Evolutionary conservation across 176 grass and related monocot species (phyloP).

Genomic region (Eleusine indica): DNA sequence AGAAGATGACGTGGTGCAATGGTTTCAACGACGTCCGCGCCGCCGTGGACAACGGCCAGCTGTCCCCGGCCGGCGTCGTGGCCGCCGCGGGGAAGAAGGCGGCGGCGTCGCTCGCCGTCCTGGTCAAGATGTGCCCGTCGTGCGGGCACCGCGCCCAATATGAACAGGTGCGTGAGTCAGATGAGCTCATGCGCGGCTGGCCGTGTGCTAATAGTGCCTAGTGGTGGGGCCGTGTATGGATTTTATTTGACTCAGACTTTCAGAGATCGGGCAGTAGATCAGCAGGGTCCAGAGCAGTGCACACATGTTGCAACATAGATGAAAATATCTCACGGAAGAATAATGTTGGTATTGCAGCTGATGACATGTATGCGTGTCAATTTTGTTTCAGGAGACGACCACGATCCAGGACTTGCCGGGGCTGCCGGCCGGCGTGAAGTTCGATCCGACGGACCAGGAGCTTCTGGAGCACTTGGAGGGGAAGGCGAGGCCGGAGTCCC

Average conservation of each 20-base stretch:
- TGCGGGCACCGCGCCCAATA: constrained; percentile 69
- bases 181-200: too few species aligned
- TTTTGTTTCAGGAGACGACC: constrained; percentile 44
- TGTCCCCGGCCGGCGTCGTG: constrained; percentile 35
- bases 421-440: constrained; percentile 75
- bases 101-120: constrained; percentile 48
- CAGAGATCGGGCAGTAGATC: too few species aligned
- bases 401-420: constrained; percentile 60
- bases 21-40: constrained; percentile 54
- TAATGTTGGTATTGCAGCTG: too few species aligned
- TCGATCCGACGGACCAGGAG: constrained; percentile 83
- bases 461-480: constrained; percentile 82
- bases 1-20: constrained; percentile 74
- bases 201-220: neutral
- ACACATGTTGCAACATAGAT: too few species aligned
- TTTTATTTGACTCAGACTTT: too few species aligned
- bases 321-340: too few species aligned
- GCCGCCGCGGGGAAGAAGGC: constrained; percentile 50
- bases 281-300: too few species aligned
- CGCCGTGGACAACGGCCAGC: constrained; percentile 41
- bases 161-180: constrained; percentile 35
- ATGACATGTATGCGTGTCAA: too few species aligned
- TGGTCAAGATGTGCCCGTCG: constrained; percentile 70
- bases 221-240: neutral
- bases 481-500: constrained; percentile 60